Evolutionary conservation across 768 basidiomycete species (phyloP), one percentile per base, ranked within the genome.

Genomic region (Lactarius quietus): DNA sequence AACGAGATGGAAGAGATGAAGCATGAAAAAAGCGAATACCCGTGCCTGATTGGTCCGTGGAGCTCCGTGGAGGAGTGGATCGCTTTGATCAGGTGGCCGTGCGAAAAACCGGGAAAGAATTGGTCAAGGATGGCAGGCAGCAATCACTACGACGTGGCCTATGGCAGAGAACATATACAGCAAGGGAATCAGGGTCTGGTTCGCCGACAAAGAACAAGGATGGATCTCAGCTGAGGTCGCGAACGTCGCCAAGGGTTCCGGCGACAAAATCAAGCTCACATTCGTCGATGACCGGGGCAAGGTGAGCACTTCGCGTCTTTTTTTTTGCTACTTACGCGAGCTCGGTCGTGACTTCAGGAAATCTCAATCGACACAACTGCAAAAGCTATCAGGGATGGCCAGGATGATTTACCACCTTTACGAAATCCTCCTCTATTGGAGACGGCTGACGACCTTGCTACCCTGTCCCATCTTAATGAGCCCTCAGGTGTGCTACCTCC

Each of bases 381-480:
- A 48, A 87, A 88, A 74, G 86, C 89, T 66, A 89, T 95, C 75
- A 90, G 85, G 73, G 88, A 89, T 73, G 86, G 86, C 54, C 87
- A 88, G 72, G 86, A 87, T 69, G 85, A 83, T 58, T 82, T 98
- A 9, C 97, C 97, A 52, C 97, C 95, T 51, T 79, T 99, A 72
- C 89, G 95, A 70, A 98, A 99, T 78, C 97, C 97, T 36, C 97
- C 96, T 38, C 79, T 98, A 59, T 81, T 99, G 66, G 97, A 99
- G 80, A 93, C 93, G 20, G 93, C 95, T 35, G 97, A 99, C 78
- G 97, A 99, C 82, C 83, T 99, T 74, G 95, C 97, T 56, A 97
- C 95, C 62, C 86, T 99, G 72, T 97, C 94, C 56, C 95, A 98
- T 81, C 82, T 99, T 70, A 98, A 98, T 75, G 97, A 99, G 76